Percentiles rank a stretch among this genome's conserved stretches.
phyloP scores from a whole-genome alignment of 306 rosid species.

The Trifolium subterraneum region DNA sequence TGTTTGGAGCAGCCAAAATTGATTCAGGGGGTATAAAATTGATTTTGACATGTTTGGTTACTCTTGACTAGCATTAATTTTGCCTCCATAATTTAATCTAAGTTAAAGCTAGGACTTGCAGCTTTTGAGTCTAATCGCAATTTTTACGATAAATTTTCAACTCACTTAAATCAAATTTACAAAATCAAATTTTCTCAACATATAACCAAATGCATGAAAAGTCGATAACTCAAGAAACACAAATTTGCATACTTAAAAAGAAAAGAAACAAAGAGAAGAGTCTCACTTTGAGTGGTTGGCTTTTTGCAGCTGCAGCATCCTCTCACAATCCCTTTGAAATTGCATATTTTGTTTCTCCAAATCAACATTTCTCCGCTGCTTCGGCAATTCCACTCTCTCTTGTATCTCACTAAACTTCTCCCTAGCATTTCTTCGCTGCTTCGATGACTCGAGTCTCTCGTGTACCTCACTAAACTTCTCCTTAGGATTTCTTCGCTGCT shows the following conservation, averaged over 20 bases:
- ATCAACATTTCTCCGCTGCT: slow-evolving; percentile 69
- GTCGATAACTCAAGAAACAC: background rate
- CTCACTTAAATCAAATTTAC: too few relatives aligned
- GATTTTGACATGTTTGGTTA: too few relatives aligned
- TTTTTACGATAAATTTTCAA: too few relatives aligned
- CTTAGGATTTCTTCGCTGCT: background rate
- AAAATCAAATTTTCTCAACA: too few relatives aligned
- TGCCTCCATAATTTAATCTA: too few relatives aligned
- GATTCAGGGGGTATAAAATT: too few relatives aligned
- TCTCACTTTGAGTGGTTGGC: slow-evolving; percentile 58
- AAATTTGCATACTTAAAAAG: background rate
- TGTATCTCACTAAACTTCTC: slow-evolving; percentile 62
- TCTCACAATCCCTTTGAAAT: slow-evolving; percentile 70
- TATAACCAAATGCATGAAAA: too few relatives aligned
- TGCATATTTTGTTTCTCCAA: slow-evolving; percentile 81
- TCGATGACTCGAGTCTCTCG: slow-evolving; percentile 51
- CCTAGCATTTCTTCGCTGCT: background rate
- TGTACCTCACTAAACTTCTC: slow-evolving; percentile 39
- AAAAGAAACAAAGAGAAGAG: background rate
- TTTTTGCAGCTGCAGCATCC: slow-evolving; percentile 71
- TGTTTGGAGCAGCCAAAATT: too few relatives aligned
- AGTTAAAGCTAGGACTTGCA: too few relatives aligned
- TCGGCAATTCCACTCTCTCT: slow-evolving; percentile 64
- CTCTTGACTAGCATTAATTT: too few relatives aligned
- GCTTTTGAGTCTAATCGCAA: too few relatives aligned